phyloP scores from a whole-genome alignment of 495 filamentous ascomycete species.

The Rostrohypoxylon terebratum region DNA sequence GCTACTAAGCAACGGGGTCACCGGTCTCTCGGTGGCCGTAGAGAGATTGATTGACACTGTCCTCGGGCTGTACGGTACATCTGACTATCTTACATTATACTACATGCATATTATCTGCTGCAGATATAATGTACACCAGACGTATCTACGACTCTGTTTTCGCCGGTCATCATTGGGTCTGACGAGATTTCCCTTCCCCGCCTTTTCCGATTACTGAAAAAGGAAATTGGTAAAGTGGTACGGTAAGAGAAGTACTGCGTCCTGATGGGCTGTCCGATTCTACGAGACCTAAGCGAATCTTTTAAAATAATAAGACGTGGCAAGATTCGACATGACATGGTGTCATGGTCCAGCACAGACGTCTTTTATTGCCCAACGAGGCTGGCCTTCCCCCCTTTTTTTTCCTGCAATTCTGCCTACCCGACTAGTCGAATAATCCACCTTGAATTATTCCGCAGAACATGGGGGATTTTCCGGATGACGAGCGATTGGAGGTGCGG shows the following conservation, averaged over 20 bases:
- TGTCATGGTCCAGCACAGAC: slow-evolving; percentile 13
- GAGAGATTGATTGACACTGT: not conserved
- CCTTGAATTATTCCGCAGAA: slow-evolving; percentile 3
- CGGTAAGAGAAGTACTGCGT: too few species aligned
- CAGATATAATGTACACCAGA: not conserved
- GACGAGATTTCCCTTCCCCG: not conserved
- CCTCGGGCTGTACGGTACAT: not conserved
- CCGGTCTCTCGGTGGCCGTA: slow-evolving; percentile 2
- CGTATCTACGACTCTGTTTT: not conserved
- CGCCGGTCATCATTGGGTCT: not conserved
- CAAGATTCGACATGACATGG: slow-evolving; percentile 9
- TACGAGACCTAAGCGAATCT: not conserved
- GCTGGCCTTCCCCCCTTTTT: slow-evolving; percentile 15
- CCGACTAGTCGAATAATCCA: slow-evolving; percentile 1
- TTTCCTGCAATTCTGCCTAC: slow-evolving; percentile 8
- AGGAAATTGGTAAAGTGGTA: not conserved
- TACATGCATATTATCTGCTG: not conserved
- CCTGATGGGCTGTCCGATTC: too few species aligned
- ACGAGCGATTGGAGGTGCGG: slow-evolving; percentile 18
- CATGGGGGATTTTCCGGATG: slow-evolving; percentile 20
- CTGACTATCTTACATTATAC: slow-evolving; percentile 7
- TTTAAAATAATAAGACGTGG: slow-evolving; percentile 9
- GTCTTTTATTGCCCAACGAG: slow-evolving; percentile 21
- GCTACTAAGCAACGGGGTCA: not conserved
- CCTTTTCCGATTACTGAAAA: not conserved